Evolutionary conservation across 75 land plant species (phyloP).

Genomic region (Picea glauca): DNA sequence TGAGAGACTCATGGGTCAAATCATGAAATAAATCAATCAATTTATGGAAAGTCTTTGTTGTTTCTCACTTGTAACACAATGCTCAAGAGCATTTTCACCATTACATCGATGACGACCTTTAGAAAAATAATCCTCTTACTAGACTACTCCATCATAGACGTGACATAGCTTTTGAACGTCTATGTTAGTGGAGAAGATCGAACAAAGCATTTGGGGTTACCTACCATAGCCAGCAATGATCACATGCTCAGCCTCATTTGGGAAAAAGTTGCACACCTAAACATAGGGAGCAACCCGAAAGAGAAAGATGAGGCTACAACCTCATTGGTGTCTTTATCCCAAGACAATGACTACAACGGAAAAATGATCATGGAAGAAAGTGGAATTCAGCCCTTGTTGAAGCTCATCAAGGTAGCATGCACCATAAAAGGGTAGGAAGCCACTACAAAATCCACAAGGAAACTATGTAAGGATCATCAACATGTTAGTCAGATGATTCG

Average conservation of each 20-base stretch:
- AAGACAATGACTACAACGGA: conserved; percentile 60
- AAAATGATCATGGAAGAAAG: conserved; percentile 82
- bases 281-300: conserved; percentile 35
- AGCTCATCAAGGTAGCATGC: conserved; percentile 29
- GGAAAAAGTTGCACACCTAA: conserved; percentile 77
- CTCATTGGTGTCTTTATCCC: conserved; percentile 47
- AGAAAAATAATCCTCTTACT: conserved; percentile 41
- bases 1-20: conserved; percentile 44
- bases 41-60: conserved; percentile 43
- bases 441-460: conserved; percentile 55
- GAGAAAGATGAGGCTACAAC: conserved; percentile 58
- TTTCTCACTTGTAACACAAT: conserved; percentile 20
- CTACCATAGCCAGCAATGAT: conserved; percentile 88
- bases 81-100: conserved; percentile 8
- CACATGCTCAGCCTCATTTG: conserved; percentile 78
- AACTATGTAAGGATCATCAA: conserved; percentile 58
- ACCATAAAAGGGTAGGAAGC: conserved; percentile 51
- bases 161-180: conserved; percentile 78
- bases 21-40: conserved; percentile 36
- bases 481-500: conserved; percentile 52
- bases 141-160: conserved; percentile 65
- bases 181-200: conserved; percentile 34
- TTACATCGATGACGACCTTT: conserved; percentile 25
- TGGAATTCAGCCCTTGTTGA: conserved; percentile 56
- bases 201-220: conserved; percentile 47